Base-by-base conservation (phyloP, 2,329 filamentous ascomycete species). In the Aspergillus proliferans region DNA sequence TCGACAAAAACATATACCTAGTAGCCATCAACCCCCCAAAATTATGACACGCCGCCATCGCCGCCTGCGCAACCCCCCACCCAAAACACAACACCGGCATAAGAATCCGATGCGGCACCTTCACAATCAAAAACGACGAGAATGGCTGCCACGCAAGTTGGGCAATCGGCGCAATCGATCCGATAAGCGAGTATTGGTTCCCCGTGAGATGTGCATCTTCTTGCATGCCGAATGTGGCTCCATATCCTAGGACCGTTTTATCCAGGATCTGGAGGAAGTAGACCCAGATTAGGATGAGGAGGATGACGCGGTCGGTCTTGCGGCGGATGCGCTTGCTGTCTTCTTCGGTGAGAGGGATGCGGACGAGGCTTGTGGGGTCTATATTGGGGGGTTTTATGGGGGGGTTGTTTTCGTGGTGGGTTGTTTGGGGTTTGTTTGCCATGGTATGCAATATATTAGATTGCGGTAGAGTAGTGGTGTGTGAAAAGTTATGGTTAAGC, bases 141-240 rank as follows among this genome's bases (percentile, higher is more conserved):
- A 83, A 79, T 0, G 81, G 81, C 52, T 82, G 78, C 78, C 80
- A 83, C 40, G 67, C 76, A 33, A 84, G 71, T 61, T 84, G 80
- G 1, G 80, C 80, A 21, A 84, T 80, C 1, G 80, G 72, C 0
- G 75, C 70, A 38, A 84, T 80, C 5, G 78, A 81, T 21, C 78
- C 76, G 19, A 84, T 63, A 18, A 83, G 63, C 0, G 79, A 80
- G 65, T 82, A 82, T 50, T 82, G 71, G 50, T 76, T 73, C 0
- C 78, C 79, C 0, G 65, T 73, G 14, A 83, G 71, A 44, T 72
- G 53, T 2, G 74, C 73, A 56, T 82, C 79, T 19, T 68, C 55
- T 30, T 73, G 66, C 4, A 83, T 62, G 18, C 77, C 78, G 52
- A 79, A 82, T 6, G 80, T 75, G n/a, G 79, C 78, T 33, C 76